These are phyloP conservation scores for Candida hispaniensis DNA, from an alignment of 805 yeast genomes.

Conservation along the genomic window DNA sequence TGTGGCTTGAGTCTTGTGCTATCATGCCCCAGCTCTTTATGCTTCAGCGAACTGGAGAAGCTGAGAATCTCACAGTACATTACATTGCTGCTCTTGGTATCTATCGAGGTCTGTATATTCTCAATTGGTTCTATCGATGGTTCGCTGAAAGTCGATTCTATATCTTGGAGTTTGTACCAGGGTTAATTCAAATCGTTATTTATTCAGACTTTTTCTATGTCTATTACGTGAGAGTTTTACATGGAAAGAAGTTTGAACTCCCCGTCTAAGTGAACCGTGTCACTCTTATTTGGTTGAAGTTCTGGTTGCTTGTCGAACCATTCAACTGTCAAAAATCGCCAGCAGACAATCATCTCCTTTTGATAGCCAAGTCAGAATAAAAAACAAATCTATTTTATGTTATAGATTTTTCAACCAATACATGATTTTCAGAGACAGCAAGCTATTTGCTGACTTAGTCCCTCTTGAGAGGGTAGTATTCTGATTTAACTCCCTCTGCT, in stretches of 20 bases:
- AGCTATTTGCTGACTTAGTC: slow-evolving; percentile 38
- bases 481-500: slow-evolving; percentile 81
- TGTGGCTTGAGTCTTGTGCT: slow-evolving; percentile 89
- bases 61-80: slow-evolving; percentile 78
- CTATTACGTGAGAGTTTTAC: slow-evolving; percentile 69
- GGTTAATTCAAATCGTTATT: slow-evolving; percentile 71
- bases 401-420: slow-evolving; percentile 1
- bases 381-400: not conserved
- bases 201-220: slow-evolving; percentile 95
- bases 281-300: too few species aligned
- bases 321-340: not conserved
- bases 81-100: slow-evolving; percentile 89
- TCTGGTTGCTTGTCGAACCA: not conserved
- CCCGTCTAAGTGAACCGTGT: slow-evolving; percentile 38
- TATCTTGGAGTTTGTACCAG: slow-evolving; percentile 62
- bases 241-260: slow-evolving; percentile 64
- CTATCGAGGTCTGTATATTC: slow-evolving; percentile 81
- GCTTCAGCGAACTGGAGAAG: slow-evolving; percentile 80
- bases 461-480: slow-evolving; percentile 75
- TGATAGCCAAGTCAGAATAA: slow-evolving; percentile 1
- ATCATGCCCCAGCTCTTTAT: slow-evolving; percentile 87
- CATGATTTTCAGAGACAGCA: not conserved
- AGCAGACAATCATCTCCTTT: not conserved
- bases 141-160: slow-evolving; percentile 52
- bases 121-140: slow-evolving; percentile 92